These are phyloP conservation scores for Suhomyces kilbournensis DNA, from an alignment of 805 yeast genomes.

Conservation along the genomic window DNA sequence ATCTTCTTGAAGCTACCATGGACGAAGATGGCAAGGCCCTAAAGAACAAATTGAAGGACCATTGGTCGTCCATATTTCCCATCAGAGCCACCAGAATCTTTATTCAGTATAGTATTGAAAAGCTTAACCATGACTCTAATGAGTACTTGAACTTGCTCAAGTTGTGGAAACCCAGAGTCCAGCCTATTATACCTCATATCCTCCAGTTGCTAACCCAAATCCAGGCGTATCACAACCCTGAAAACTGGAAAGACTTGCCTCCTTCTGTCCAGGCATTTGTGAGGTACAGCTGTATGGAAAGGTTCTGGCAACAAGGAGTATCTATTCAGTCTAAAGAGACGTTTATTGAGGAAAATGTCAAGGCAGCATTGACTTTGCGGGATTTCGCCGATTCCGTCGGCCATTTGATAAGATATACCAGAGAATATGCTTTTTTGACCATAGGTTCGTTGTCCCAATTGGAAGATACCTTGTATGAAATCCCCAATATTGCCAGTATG, in stretches of 20 bases:
- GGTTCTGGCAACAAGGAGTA: conserved; percentile 99
- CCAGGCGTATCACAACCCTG: conserved; percentile 92
- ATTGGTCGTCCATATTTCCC: conserved; percentile 94
- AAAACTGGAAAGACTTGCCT: conserved; percentile 85
- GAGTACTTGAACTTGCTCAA: conserved; percentile 68
- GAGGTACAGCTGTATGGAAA: conserved; percentile 81
- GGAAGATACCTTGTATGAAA: conserved; percentile 83
- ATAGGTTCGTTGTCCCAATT: conserved; percentile 85
- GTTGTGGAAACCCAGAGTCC: conserved; percentile 91
- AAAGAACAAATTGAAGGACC: conserved; percentile 76
- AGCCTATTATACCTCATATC: conserved; percentile 88
- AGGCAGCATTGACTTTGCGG: conserved; percentile 88
- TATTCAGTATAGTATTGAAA: conserved; percentile 93
- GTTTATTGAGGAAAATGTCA: conserved; percentile 89
- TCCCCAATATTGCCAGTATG: conserved; percentile 73
- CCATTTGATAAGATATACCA: conserved; percentile 88
- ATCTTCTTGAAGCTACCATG: conserved; percentile 75
- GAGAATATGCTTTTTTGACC: conserved; percentile 92
- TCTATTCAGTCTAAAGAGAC: conserved; percentile 92
- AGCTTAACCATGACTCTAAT: conserved; percentile 72
- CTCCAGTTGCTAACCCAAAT: conserved; percentile 84
- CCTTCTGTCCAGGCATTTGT: conserved; percentile 89
- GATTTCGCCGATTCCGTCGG: conserved; percentile 99
- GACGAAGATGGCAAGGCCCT: conserved; percentile 82
- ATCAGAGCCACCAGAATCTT: conserved; percentile 93